A percentile compares a stretch with the other conserved stretches of the same genome.
Evolutionary conservation across 805 yeast species (phyloP).

Genomic region (Brettanomyces naardenensis): DNA sequence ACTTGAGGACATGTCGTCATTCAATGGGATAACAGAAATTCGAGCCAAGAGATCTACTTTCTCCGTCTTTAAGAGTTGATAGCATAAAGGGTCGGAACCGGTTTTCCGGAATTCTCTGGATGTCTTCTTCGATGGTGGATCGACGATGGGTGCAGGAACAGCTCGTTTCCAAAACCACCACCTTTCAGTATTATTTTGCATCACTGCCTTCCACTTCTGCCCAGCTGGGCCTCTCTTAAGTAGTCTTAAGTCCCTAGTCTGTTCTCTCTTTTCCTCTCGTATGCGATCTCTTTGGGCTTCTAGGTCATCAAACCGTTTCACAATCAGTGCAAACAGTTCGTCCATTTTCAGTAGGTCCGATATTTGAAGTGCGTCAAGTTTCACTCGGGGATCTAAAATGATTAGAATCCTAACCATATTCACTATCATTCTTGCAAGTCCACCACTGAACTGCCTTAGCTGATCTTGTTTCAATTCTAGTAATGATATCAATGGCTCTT

Average conservation of each 20-base stretch:
- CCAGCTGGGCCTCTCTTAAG: too few relatives aligned
- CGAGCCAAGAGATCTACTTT: not conserved
- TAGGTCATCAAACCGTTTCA: not conserved
- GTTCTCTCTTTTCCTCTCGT: not conserved
- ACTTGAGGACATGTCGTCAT: not conserved
- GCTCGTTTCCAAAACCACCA: too few relatives aligned
- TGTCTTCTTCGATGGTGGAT: too few relatives aligned
- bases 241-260: not conserved
- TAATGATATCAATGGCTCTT: not conserved
- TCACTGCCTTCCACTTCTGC: too few relatives aligned
- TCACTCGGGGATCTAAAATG: constrained; percentile 1
- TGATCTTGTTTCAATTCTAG: constrained; percentile 3
- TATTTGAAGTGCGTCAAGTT: constrained; percentile 6
- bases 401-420: constrained; percentile 11
- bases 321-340: constrained; percentile 4
- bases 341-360: constrained; percentile 15
- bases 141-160: too few relatives aligned
- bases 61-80: not conserved
- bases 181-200: too few relatives aligned
- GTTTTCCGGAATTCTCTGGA: too few relatives aligned
- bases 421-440: constrained; percentile 15
- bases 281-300: not conserved
- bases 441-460: constrained; percentile 11
- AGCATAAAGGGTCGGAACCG: not conserved
- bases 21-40: not conserved